Conservation (phyloP, 257 asterid species). For the Salvia rosmarinus region DNA sequence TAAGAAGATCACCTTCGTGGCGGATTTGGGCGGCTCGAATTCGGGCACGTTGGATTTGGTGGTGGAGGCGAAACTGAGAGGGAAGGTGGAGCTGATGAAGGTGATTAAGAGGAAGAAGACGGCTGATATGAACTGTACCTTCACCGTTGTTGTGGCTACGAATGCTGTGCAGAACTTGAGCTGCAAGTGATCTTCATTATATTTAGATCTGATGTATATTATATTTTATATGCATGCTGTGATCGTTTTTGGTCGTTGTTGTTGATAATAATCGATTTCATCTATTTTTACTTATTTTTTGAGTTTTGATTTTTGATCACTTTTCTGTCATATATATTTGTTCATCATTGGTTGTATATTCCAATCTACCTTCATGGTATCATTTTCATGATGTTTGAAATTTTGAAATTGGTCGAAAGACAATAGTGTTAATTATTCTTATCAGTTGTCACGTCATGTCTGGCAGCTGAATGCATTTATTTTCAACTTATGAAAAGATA, state of each 20-base stretch:
- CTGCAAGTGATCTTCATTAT: slow-evolving; percentile 38
- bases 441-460: background rate
- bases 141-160: slow-evolving; percentile 41
- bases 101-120: slow-evolving; percentile 46
- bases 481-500: background rate
- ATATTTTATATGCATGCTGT: background rate
- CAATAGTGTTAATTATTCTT: no score
- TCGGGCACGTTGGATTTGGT: slow-evolving; percentile 33
- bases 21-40: slow-evolving; percentile 22
- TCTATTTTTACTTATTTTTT: no score
- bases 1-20: slow-evolving; percentile 25
- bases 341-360: no score
- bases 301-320: background rate
- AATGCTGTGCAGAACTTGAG: slow-evolving; percentile 42
- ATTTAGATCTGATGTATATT: no score
- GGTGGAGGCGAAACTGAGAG: slow-evolving; percentile 44
- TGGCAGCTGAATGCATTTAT: background rate
- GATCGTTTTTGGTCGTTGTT: background rate
- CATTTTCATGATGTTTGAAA: background rate
- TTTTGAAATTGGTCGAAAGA: background rate
- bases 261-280: background rate
- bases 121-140: slow-evolving; percentile 48
- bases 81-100: slow-evolving; percentile 48
- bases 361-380: no score
- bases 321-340: no score